Evolutionary conservation across 202 grass and related monocot species (phyloP).

Genomic region (Zoysia matrella): DNA sequence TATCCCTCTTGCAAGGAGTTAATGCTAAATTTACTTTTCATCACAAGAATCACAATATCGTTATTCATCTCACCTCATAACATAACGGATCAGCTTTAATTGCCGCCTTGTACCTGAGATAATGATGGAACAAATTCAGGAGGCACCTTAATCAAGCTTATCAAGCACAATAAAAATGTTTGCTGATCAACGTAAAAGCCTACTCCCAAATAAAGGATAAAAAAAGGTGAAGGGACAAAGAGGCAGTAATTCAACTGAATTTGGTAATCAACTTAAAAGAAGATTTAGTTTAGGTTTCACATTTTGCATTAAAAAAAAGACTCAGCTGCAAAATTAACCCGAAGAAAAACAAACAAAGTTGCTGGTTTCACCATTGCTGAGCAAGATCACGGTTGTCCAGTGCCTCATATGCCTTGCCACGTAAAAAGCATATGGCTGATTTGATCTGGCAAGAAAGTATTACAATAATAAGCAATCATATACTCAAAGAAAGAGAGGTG

Average conservation of each 20-base stretch:
- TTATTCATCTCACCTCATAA: slow-evolving; percentile 77
- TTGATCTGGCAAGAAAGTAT: slow-evolving; percentile 65
- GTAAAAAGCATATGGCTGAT: slow-evolving; percentile 92
- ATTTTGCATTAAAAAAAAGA: background rate
- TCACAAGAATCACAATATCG: slow-evolving; percentile 18
- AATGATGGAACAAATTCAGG: slow-evolving; percentile 42
- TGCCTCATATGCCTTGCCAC: slow-evolving; percentile 97
- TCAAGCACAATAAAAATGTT: slow-evolving; percentile 2
- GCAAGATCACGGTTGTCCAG: slow-evolving; percentile 91
- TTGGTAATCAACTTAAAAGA: background rate
- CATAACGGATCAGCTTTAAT: slow-evolving; percentile 93
- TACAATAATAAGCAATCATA: slow-evolving; percentile 36
- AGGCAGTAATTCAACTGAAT: background rate
- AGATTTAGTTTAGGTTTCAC: background rate
- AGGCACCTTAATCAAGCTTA: slow-evolving; percentile 5
- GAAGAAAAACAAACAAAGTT: slow-evolving; percentile 24
- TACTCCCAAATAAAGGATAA: slow-evolving; percentile 3
- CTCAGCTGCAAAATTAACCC: slow-evolving; percentile 16
- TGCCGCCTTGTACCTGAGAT: slow-evolving; percentile 92
- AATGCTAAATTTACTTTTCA: slow-evolving; percentile 3
- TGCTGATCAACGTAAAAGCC: background rate
- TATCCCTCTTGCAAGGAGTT: slow-evolving; percentile 14
- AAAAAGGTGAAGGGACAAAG: slow-evolving; percentile 6
- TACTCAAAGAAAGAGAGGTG: background rate
- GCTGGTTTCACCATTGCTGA: slow-evolving; percentile 69